A percentile compares a stretch with the other conserved stretches of the same genome.
Evolutionary conservation across 1,139 yeast species (phyloP).

Genomic region (Eremothecium sinecaudum): DNA sequence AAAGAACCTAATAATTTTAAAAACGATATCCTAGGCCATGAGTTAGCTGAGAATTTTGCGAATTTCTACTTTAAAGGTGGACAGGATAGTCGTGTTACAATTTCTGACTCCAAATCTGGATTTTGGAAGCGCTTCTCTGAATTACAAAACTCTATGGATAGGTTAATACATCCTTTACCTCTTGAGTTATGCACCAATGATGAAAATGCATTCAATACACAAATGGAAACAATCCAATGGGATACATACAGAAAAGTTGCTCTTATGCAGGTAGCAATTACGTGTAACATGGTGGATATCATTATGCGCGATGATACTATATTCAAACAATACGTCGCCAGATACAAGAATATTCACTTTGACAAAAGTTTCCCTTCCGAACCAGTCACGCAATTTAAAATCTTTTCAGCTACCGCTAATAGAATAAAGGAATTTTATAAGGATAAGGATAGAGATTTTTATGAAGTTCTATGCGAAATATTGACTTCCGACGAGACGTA

Average conservation of each 20-base stretch:
- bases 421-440: conserved; percentile 21
- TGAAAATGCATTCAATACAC: conserved; percentile 16
- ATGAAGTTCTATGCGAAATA: conserved; percentile 12
- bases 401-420: conserved; percentile 17
- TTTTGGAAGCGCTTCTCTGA: conserved; percentile 15
- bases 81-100: conserved; percentile 15
- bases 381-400: conserved; percentile 12
- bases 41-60: conserved; percentile 10
- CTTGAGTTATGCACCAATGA: conserved; percentile 19
- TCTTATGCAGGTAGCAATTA: conserved; percentile 20
- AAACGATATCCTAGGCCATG: conserved; percentile 11
- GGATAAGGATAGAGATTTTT: conserved; percentile 21
- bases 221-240: conserved; percentile 17
- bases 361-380: conserved; percentile 10
- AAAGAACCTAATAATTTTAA: conserved; percentile 16
- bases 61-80: conserved; percentile 18
- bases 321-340: conserved; percentile 16
- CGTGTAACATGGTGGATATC: conserved; percentile 16
- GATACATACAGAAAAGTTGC: conserved; percentile 26
- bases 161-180: conserved; percentile 17
- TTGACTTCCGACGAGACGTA: conserved; percentile 14
- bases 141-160: conserved; percentile 6
- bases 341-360: conserved; percentile 12
- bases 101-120: conserved; percentile 12
- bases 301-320: conserved; percentile 17